Conservation (phyloP, 192 early-diverging fungal genomes). For the Chytriomyces hyalinus region DNA sequence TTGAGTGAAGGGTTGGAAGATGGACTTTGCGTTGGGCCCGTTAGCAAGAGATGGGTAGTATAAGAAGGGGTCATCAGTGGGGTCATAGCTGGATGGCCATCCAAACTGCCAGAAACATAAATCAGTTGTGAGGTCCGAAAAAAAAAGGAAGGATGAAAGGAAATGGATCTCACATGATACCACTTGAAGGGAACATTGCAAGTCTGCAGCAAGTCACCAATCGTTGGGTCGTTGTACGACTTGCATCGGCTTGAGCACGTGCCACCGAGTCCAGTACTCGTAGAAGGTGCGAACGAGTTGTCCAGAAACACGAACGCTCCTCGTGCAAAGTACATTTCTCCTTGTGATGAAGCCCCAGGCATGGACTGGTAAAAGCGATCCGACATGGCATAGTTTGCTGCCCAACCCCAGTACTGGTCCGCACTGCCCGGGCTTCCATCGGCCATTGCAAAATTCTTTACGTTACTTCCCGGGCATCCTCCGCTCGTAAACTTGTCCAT, state of each 20-base stretch:
- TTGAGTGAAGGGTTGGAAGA: slow-evolving; percentile 9
- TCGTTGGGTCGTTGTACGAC: slow-evolving; percentile 12
- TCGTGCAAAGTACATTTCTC: slow-evolving; percentile 37
- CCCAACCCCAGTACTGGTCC: slow-evolving; percentile 26
- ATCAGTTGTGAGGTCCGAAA: neutral
- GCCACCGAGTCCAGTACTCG: neutral
- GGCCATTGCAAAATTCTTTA: slow-evolving; percentile 31
- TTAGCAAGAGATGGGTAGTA: slow-evolving; percentile 15
- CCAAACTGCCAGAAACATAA: neutral
- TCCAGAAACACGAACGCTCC: slow-evolving; percentile 28
- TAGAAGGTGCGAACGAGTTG: neutral
- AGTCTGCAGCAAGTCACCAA: slow-evolving; percentile 1
- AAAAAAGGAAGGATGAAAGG: neutral
- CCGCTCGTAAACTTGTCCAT: slow-evolving; percentile 30
- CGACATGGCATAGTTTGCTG: slow-evolving; percentile 22
- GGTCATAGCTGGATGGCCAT: slow-evolving; percentile 12
- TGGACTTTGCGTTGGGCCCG: neutral
- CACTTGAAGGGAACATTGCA: neutral
- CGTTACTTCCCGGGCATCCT: neutral
- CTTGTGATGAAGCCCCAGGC: slow-evolving; percentile 16
- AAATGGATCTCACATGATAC: neutral
- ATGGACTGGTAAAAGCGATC: slow-evolving; percentile 36
- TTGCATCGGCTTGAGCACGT: neutral
- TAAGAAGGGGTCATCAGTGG: slow-evolving; percentile 18
- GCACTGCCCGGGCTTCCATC: slow-evolving; percentile 8